Evolutionary conservation across 768 basidiomycete genomes (phyloP).

Genomic region (Pleurotus eryngii): DNA sequence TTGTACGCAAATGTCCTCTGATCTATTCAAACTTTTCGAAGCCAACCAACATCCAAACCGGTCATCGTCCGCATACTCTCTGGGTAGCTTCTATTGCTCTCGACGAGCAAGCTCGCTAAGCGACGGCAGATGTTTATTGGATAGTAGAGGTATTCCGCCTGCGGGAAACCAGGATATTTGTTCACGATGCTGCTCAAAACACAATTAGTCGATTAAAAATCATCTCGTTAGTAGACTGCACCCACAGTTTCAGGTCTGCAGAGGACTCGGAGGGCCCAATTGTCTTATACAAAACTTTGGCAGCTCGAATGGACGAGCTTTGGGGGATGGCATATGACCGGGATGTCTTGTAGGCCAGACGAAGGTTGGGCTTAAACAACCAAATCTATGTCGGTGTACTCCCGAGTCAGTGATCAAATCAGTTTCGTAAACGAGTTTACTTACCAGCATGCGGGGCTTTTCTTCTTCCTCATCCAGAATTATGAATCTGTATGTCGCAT

Average conservation of each 20-base stretch:
- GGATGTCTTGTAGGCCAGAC: conserved; percentile 66
- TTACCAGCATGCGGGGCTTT: conserved; percentile 71
- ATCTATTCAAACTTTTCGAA: conserved; percentile 37
- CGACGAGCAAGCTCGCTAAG: conserved; percentile 64
- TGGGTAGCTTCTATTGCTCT: conserved; percentile 78
- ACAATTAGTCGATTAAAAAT: neutral
- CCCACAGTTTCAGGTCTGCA: conserved; percentile 53
- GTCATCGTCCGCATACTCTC: conserved; percentile 76
- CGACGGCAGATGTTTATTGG: conserved; percentile 74
- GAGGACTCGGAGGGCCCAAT: conserved; percentile 55
- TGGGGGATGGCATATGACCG: conserved; percentile 56
- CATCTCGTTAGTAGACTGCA: conserved; percentile 4
- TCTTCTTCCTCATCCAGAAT: conserved; percentile 86
- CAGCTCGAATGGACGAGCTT: conserved; percentile 58
- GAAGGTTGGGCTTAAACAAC: conserved; percentile 91
- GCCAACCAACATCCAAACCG: conserved; percentile 80
- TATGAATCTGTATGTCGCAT: conserved; percentile 91
- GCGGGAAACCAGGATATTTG: conserved; percentile 79
- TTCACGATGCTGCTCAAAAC: conserved; percentile 45
- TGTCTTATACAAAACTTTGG: conserved; percentile 85
- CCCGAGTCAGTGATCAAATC: too few species aligned
- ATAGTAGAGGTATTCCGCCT: conserved; percentile 86
- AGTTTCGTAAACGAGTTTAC: conserved; percentile 21
- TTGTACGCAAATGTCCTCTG: too few species aligned
- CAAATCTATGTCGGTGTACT: conserved; percentile 57